phyloP scores from a whole-genome alignment of 1,139 yeast genomes.

The Pichia sp. region DNA sequence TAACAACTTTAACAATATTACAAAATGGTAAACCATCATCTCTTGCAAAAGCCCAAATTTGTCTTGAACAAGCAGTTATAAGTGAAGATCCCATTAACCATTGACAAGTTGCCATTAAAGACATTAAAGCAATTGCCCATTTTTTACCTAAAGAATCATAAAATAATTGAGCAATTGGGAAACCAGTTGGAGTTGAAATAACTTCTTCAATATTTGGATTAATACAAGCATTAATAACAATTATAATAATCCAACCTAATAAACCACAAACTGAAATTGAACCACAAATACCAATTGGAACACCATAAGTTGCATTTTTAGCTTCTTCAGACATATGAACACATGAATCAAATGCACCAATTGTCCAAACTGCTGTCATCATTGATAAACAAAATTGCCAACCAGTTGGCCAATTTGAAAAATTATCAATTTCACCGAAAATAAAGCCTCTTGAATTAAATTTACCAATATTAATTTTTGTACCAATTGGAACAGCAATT shows the following conservation, averaged over 20 bases:
- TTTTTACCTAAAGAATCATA: conserved; percentile 59
- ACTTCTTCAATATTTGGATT: conserved; percentile 43
- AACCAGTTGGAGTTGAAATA: conserved; percentile 41
- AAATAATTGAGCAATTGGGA: conserved; percentile 60
- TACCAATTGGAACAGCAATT: conserved; percentile 63
- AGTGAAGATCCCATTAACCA: conserved; percentile 62
- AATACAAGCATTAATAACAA: conserved; percentile 52
- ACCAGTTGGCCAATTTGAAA: conserved; percentile 56
- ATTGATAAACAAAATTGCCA: conserved; percentile 57
- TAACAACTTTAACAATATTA: conserved; percentile 44
- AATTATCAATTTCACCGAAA: conserved; percentile 50
- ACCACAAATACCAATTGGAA: conserved; percentile 57
- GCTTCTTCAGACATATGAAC: conserved; percentile 75
- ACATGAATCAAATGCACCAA: conserved; percentile 65
- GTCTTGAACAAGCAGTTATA: conserved; percentile 45
- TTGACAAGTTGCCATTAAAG: conserved; percentile 53
- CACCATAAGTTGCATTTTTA: conserved; percentile 56
- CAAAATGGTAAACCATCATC: conserved; percentile 46
- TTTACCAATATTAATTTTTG: conserved; percentile 23
- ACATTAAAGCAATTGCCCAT: conserved; percentile 66
- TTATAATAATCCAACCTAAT: conserved; percentile 52
- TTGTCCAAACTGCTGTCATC: conserved; percentile 64
- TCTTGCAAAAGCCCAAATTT: conserved; percentile 48
- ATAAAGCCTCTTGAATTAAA: conserved; percentile 43
- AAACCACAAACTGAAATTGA: conserved; percentile 55